Percentiles rank a stretch among this genome's conserved stretches.
Evolutionary conservation across 106 monocot species (phyloP).

Genomic region (Xerophyta viscosa): DNA sequence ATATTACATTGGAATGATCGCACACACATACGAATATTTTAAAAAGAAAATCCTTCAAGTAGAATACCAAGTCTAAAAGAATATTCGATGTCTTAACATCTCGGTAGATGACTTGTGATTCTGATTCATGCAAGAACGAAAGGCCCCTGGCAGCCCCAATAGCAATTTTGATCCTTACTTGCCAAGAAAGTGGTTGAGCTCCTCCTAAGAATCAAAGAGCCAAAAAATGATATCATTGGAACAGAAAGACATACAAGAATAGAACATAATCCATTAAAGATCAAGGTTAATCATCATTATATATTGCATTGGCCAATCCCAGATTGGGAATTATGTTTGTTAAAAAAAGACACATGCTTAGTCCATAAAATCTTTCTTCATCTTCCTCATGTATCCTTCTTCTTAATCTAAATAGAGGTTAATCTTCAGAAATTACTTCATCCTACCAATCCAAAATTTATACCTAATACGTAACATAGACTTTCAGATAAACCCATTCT

Average conservation of each 20-base stretch:
- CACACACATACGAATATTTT: background rate
- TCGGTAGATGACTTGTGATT: conserved; percentile 81
- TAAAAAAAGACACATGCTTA: no score
- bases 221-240: background rate
- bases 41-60: background rate
- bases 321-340: no score
- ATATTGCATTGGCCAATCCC: no score
- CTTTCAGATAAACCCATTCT: no score
- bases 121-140: conserved; percentile 73
- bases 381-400: no score
- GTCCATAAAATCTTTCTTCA: no score
- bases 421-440: no score
- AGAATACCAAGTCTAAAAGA: conserved; percentile 73
- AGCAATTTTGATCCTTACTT: conserved; percentile 67
- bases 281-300: no score
- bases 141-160: conserved; percentile 79
- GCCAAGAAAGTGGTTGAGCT: conserved; percentile 71
- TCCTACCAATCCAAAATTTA: no score
- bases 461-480: no score
- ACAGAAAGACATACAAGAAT: background rate
- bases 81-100: conserved; percentile 97
- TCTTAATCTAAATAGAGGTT: no score
- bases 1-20: background rate
- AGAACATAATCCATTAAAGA: no score
- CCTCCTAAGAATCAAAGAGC: conserved; percentile 22